Percentiles rank a stretch among this genome's conserved stretches.
These are phyloP conservation scores for Omphalotus guepiniiformis DNA, from an alignment of 768 basidiomycete species.

Conservation along the genomic window DNA sequence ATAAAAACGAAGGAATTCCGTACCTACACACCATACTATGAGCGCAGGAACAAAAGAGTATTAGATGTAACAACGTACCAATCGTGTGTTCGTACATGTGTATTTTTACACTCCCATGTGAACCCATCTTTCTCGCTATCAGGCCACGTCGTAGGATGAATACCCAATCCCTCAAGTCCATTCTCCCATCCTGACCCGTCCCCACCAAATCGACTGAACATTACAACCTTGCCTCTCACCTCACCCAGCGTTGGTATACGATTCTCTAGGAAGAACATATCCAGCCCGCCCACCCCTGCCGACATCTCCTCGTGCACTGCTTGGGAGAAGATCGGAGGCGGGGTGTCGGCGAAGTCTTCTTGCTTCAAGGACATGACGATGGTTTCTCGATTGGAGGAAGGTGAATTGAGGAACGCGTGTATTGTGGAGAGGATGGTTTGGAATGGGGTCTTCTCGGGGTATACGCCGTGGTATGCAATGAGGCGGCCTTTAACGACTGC, in stretches of 20 bases:
- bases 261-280: slow-evolving; percentile 83
- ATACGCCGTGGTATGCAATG: slow-evolving; percentile 75
- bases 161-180: slow-evolving; percentile 68
- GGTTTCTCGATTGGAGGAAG: slow-evolving; percentile 59
- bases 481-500: slow-evolving; percentile 59
- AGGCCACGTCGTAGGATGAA: slow-evolving; percentile 87
- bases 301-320: slow-evolving; percentile 64
- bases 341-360: slow-evolving; percentile 58
- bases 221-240: slow-evolving; percentile 77
- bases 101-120: slow-evolving; percentile 70
- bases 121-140: slow-evolving; percentile 73
- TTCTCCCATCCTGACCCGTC: slow-evolving; percentile 66
- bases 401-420: slow-evolving; percentile 58
- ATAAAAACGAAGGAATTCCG: slow-evolving; percentile 69
- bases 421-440: slow-evolving; percentile 57
- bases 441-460: slow-evolving; percentile 69
- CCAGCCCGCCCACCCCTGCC: slow-evolving; percentile 45
- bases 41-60: slow-evolving; percentile 5
- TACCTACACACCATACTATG: slow-evolving; percentile 50
- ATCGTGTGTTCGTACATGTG: slow-evolving; percentile 74
- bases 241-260: slow-evolving; percentile 78
- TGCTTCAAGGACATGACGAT: slow-evolving; percentile 88
- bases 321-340: slow-evolving; percentile 51
- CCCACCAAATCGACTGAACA: slow-evolving; percentile 84
- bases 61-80: slow-evolving; percentile 48